Conservation (phyloP, 1,284 basidiomycete genomes). For the Sporisorium graminicola region DNA sequence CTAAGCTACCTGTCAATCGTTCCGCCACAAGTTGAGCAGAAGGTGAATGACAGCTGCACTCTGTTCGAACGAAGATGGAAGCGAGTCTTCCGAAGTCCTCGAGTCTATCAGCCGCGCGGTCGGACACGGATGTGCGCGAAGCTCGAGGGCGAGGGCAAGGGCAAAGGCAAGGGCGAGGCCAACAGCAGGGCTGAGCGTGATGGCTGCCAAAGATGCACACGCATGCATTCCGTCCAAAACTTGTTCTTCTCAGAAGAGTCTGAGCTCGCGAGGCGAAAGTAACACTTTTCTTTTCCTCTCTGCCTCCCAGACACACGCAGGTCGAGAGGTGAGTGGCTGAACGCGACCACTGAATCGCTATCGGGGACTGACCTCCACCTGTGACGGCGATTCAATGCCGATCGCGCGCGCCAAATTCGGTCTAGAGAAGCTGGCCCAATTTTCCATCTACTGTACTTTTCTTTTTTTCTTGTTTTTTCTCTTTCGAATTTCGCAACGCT, state of each 20-base stretch:
- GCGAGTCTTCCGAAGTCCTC: not conserved
- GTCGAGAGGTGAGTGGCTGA: too few relatives aligned
- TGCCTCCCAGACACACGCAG: not conserved
- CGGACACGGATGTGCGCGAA: not conserved
- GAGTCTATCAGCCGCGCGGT: not conserved
- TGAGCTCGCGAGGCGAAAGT: conserved; percentile 11
- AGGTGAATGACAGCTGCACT: not conserved
- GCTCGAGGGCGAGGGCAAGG: not conserved
- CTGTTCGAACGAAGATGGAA: not conserved
- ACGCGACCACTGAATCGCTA: conserved; percentile 3
- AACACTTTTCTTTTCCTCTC: conserved; percentile 7
- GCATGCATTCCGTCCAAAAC: conserved; percentile 1
- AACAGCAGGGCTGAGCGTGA: too few relatives aligned
- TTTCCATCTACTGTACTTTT: too few relatives aligned
- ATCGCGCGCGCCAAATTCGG: conserved; percentile 12
- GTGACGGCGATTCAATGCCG: not conserved
- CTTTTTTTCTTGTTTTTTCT: not conserved
- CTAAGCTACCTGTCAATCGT: not conserved
- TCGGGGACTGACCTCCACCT: not conserved
- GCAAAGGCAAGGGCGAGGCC: not conserved
- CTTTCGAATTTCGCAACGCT: not conserved
- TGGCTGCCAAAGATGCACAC: conserved; percentile 5
- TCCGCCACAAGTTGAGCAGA: not conserved
- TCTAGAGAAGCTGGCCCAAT: conserved; percentile 20
- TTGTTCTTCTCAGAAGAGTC: conserved; percentile 38